Evolutionary conservation across 805 yeast species (phyloP).

Genomic region (Hyphopichia homilentoma): DNA sequence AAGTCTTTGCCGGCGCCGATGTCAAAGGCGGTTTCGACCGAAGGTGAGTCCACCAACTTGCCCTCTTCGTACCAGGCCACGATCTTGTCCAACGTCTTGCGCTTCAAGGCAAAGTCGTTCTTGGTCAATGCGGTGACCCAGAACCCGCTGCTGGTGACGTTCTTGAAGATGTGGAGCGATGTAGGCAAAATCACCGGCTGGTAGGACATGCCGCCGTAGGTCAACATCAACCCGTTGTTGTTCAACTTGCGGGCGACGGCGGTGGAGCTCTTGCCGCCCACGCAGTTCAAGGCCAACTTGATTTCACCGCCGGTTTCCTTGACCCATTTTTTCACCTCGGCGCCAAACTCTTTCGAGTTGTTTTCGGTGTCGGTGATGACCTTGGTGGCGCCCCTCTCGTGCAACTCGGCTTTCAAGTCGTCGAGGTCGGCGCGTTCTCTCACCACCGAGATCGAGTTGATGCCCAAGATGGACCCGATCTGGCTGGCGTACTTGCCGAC

Average conservation of each 20-base stretch:
- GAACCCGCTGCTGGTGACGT: conserved; percentile 80
- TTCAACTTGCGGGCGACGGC: conserved; percentile 80
- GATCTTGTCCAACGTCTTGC: conserved; percentile 31
- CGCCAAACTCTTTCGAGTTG: conserved; percentile 61
- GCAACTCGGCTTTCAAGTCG: conserved; percentile 50
- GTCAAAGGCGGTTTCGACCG: conserved; percentile 22
- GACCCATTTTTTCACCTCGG: conserved; percentile 53
- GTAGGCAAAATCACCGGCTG: conserved; percentile 94
- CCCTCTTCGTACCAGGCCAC: conserved; percentile 42
- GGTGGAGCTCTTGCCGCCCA: conserved; percentile 85
- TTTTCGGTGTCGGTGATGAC: conserved; percentile 90
- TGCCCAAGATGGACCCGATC: conserved; percentile 71
- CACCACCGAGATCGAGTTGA: conserved; percentile 81
- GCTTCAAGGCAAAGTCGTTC: conserved; percentile 31
- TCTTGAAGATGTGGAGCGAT: conserved; percentile 83
- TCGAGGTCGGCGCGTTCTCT: conserved; percentile 81
- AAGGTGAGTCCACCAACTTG: conserved; percentile 34
- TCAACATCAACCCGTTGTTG: conserved; percentile 70
- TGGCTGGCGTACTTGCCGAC: conserved; percentile 93
- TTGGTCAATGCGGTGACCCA: conserved; percentile 72
- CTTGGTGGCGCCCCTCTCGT: conserved; percentile 71
- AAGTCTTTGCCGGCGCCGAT: conserved; percentile 17
- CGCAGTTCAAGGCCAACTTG: conserved; percentile 83
- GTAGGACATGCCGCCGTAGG: conserved; percentile 97
- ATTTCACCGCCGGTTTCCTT: conserved; percentile 48